A percentile compares a stretch with the other conserved stretches of the same genome.
phyloP scores from a whole-genome alignment of 2,329 filamentous ascomycete species.

The Intubia oerlemansii region DNA sequence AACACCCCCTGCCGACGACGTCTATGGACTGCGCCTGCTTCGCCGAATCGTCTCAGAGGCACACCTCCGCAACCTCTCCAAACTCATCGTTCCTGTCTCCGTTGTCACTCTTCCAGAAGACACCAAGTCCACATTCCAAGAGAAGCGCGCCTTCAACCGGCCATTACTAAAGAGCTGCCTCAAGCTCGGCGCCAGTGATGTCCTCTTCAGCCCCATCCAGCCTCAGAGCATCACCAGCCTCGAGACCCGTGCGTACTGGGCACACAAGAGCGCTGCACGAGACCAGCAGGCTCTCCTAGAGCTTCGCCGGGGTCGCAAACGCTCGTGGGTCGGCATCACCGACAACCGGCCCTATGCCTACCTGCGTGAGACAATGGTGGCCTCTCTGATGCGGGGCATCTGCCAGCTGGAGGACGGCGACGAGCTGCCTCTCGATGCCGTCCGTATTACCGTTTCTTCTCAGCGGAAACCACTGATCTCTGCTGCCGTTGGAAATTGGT shows the following conservation, averaged over 20 bases:
- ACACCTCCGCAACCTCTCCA: conserved; percentile 31
- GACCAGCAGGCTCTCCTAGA: conserved; percentile 54
- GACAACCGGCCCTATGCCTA: conserved; percentile 78
- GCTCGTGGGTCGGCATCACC: conserved; percentile 78
- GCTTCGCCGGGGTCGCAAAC: conserved; percentile 54
- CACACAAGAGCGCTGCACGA: conserved; percentile 52
- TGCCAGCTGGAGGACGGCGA: conserved; percentile 42
- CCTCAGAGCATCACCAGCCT: conserved; percentile 53
- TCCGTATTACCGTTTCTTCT: conserved; percentile 45
- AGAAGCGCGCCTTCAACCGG: too few relatives aligned
- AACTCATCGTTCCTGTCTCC: conserved; percentile 33
- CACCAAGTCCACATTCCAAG: too few relatives aligned
- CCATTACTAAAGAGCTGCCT: conserved; percentile 47
- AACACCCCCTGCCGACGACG: conserved; percentile 20
- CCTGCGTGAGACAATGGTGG: conserved; percentile 82
- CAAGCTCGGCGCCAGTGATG: conserved; percentile 71
- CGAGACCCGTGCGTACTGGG: conserved; percentile 65
- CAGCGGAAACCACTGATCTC: conserved; percentile 46
- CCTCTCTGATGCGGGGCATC: conserved; percentile 71
- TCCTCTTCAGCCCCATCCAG: conserved; percentile 61
- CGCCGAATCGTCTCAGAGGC: conserved; percentile 36
- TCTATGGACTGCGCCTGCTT: conserved; percentile 32
- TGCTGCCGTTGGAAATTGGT: conserved; percentile 54
- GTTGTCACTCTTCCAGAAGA: conserved; percentile 26
- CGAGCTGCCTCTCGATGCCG: conserved; percentile 38